Evolutionary conservation across 2,329 filamentous ascomycete species (phyloP), one percentile per base, ranked within the genome.

Genomic region (Aspergillus sp.): DNA sequence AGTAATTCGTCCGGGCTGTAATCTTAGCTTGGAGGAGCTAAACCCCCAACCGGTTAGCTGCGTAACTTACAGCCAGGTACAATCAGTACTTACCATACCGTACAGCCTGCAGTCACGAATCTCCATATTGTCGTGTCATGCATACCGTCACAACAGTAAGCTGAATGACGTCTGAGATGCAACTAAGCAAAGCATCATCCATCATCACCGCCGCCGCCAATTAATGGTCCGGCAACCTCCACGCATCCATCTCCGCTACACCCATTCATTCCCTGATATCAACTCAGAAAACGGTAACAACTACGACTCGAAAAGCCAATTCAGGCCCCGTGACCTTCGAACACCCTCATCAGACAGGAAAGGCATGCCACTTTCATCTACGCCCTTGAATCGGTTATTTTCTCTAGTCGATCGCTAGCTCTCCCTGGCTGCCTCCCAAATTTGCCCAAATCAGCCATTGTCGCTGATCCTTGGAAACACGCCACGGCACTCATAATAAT

Each of bases 351-450:
- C 19, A 25, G 32, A 57, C 28, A 38, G 48, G 53, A 55, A 63
- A 70, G 65, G 68, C 63, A 70, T 70, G 68, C 58, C 56, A 65
- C 59, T 65, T 60, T 39, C 55, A 58, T 45, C 53, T 47, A n/a
- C 58, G 63, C 60, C 58, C 58, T 66, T 63, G 25, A 19, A 58
- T 63, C 63, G 57, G 58, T 59, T 61, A 47, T 54, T 63, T 61
- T 64, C 57, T 63, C 58, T 61, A 56, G 60, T 62, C 62, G 58
- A 63, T 67, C 63, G 65, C 61, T 69, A 70, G 62, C 59, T 55
- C 57, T 57, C 58, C 59, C 61, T 62, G 55, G 52, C 59, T 54
- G 54, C 55, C 50, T 10, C 12, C 38, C 38, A 25, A 57, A 45
- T 59, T 25, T 15, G 48, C 43, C 48, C 30, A 61, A 53, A 47